Percentiles rank a stretch among this genome's conserved stretches.
These are phyloP conservation scores for Saccharomyces mikatae DNA, from an alignment of 805 yeast species.

Conservation along the genomic window DNA sequence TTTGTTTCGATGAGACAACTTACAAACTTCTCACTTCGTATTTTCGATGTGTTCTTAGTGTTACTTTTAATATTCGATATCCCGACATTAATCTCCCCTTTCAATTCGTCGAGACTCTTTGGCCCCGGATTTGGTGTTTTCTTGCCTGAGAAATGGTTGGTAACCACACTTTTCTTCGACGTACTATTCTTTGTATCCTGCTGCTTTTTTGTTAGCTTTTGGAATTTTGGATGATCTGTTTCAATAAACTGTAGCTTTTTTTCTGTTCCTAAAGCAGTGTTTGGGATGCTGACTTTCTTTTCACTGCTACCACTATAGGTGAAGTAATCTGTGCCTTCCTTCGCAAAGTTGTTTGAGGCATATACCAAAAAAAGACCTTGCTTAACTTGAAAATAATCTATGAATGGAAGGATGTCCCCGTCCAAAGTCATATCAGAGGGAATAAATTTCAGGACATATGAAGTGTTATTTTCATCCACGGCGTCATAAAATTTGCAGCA, in stretches of 20 bases:
- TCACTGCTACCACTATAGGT: slow-evolving; percentile 6
- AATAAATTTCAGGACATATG: slow-evolving; percentile 7
- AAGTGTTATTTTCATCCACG: slow-evolving; percentile 2
- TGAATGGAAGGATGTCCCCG: neutral
- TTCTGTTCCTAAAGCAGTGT: neutral
- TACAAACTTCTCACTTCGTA: neutral
- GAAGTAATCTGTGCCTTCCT: slow-evolving; percentile 17
- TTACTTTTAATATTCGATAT: neutral
- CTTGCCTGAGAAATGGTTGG: neutral
- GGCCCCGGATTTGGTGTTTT: neutral
- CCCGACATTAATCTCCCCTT: neutral
- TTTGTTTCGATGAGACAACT: neutral
- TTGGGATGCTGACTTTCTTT: neutral
- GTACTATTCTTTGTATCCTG: neutral
- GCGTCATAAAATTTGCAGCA: slow-evolving; percentile 9
- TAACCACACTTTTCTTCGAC: neutral
- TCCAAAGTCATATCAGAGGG: neutral
- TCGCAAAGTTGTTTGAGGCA: slow-evolving; percentile 5
- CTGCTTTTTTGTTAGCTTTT: neutral
- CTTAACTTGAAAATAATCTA: slow-evolving; percentile 4
- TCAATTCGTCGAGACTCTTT: neutral
- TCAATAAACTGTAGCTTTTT: neutral
- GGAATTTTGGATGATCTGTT: neutral
- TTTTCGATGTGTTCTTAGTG: neutral
- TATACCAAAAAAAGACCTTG: slow-evolving; percentile 6